Percentiles rank a stretch among this genome's conserved stretches.
These are phyloP conservation scores for Psidium friedrichsthalianum DNA, from an alignment of 345 rosid species.

Conservation along the genomic window DNA sequence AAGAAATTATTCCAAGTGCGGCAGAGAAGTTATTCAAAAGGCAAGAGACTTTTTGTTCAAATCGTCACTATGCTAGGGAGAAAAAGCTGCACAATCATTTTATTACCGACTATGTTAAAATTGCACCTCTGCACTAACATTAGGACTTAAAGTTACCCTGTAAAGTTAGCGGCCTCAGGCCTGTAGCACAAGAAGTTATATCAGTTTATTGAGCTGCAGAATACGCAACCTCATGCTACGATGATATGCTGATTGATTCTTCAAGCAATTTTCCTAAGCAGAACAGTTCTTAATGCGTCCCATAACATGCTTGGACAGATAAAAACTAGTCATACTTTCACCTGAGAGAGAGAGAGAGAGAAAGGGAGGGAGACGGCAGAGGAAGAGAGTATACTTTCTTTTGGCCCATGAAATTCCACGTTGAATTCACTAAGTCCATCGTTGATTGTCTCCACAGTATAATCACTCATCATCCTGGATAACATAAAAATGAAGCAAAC, in stretches of 20 bases:
- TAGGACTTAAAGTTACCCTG: not conserved
- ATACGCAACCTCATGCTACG: not conserved
- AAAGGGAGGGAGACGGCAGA: not conserved
- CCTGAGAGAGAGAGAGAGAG: not conserved
- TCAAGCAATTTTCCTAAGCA: not conserved
- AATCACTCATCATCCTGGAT: constrained; percentile 77
- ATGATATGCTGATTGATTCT: not conserved
- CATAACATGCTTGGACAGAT: not conserved
- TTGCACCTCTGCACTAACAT: not conserved
- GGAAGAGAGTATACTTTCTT: constrained; percentile 39
- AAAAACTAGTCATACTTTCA: not conserved
- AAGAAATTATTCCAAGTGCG: not conserved
- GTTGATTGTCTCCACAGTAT: constrained; percentile 59
- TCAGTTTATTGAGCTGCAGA: not conserved
- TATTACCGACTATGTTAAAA: not conserved
- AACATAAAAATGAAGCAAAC: constrained; percentile 5
- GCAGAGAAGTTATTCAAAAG: not conserved
- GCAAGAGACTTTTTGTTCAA: not conserved
- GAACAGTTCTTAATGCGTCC: not conserved
- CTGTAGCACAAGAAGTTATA: not conserved
- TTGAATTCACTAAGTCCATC: constrained; percentile 69
- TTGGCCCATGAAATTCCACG: constrained; percentile 65
- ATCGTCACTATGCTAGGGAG: not conserved
- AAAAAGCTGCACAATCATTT: not conserved
- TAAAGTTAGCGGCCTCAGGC: not conserved